A percentile compares a stretch with the other conserved stretches of the same genome.
These are phyloP conservation scores for Aspergillus ellipticus DNA, from an alignment of 495 filamentous ascomycete species.

Conservation along the genomic window DNA sequence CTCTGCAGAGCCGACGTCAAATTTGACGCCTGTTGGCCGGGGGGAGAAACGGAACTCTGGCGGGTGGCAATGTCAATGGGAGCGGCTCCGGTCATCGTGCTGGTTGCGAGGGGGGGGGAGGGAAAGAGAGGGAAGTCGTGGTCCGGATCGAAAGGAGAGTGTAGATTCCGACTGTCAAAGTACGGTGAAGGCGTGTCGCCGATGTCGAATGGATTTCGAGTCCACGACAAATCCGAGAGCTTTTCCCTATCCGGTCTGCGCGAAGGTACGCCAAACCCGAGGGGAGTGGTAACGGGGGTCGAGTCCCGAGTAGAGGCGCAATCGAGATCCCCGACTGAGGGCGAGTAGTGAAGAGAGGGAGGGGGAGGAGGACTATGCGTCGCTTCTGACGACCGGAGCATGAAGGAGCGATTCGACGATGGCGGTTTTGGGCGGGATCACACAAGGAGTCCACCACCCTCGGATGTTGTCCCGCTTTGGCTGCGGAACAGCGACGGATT, in stretches of 20 bases:
- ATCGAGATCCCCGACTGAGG: conserved; percentile 36
- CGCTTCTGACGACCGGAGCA: conserved; percentile 45
- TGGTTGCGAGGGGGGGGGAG: conserved; percentile 22
- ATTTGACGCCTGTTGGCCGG: conserved; percentile 57
- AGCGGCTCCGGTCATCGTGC: conserved; percentile 51
- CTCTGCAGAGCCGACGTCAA: conserved; percentile 58
- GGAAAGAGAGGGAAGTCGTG: conserved; percentile 45
- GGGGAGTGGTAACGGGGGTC: conserved; percentile 40
- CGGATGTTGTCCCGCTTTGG: conserved; percentile 45
- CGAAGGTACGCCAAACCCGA: conserved; percentile 40
- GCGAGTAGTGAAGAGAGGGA: conserved; percentile 38
- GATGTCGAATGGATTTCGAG: conserved; percentile 12
- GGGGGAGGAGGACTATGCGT: conserved; percentile 25
- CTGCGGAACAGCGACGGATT: conserved; percentile 29
- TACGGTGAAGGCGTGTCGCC: conserved; percentile 13
- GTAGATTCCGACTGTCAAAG: conserved; percentile 5
- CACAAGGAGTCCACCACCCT: conserved; percentile 38
- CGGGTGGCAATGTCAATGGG: conserved; percentile 66
- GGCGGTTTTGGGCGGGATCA: conserved; percentile 35
- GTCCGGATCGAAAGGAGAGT: conserved; percentile 24
- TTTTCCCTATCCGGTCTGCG: conserved; percentile 42
- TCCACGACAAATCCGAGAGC: conserved; percentile 15
- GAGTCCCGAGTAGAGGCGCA: conserved; percentile 41
- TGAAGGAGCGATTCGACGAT: conserved; percentile 30
- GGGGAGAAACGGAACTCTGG: conserved; percentile 60